Evolutionary conservation across 306 rosid species (phyloP).

Genomic region (Cicer cuneatum): DNA sequence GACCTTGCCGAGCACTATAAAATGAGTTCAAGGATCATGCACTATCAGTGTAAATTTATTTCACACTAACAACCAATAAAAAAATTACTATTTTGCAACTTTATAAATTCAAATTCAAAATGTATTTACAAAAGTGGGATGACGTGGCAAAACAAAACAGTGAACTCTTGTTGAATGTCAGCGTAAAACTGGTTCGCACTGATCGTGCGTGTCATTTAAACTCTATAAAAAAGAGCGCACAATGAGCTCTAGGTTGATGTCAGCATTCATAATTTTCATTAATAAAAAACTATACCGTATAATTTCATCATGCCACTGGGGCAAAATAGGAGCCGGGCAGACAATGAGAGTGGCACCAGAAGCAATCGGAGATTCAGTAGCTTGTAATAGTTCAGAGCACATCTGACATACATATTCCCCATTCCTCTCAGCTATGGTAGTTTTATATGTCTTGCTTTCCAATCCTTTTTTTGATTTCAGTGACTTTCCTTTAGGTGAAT

Average conservation of each 20-base stretch:
- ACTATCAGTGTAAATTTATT: too few relatives aligned
- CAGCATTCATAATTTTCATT: constrained; percentile 29
- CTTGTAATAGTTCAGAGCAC: constrained; percentile 84
- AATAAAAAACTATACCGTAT: constrained; percentile 59
- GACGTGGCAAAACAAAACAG: too few relatives aligned
- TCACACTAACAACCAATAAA: too few relatives aligned
- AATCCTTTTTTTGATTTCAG: constrained; percentile 57
- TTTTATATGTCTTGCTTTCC: constrained; percentile 58
- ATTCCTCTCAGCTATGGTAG: constrained; percentile 64
- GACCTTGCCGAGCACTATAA: constrained; percentile 3
- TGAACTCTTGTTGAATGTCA: too few relatives aligned
- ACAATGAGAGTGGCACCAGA: constrained; percentile 95
- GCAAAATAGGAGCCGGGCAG: constrained; percentile 91
- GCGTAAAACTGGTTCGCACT: too few relatives aligned
- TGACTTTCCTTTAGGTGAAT: constrained; percentile 70
- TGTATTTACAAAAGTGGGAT: too few relatives aligned
- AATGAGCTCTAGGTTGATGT: constrained; percentile 1
- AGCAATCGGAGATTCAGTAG: constrained; percentile 76
- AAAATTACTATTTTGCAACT: too few relatives aligned
- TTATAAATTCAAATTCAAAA: too few relatives aligned
- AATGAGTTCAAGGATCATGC: too few relatives aligned
- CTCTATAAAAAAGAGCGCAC: background rate
- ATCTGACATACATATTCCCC: constrained; percentile 78
- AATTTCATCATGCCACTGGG: constrained; percentile 94
- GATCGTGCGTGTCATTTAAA: too few relatives aligned